Evolutionary conservation across 306 rosid species (phyloP).

Genomic region (Prunus salicina): DNA sequence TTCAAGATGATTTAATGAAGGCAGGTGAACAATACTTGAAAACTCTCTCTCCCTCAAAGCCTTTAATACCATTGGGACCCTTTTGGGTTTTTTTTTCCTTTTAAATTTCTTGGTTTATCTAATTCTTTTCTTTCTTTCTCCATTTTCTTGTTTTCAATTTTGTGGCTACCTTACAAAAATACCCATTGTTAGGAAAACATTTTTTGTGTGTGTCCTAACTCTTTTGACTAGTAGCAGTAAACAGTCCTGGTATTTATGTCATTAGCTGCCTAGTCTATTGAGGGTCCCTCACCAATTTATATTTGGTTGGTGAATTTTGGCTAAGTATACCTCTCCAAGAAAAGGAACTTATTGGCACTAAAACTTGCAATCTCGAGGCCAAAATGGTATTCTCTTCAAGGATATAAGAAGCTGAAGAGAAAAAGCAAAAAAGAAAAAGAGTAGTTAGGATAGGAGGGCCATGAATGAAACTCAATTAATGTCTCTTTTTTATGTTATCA

Average conservation of each 20-base stretch:
- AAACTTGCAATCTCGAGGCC: neutral
- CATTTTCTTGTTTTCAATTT: constrained; percentile 7
- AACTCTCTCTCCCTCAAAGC: constrained; percentile 40
- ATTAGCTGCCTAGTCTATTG: constrained; percentile 23
- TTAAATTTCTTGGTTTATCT: neutral
- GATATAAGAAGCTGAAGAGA: constrained; percentile 26
- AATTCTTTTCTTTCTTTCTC: neutral
- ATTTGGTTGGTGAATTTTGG: constrained; percentile 27
- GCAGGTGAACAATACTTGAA: constrained; percentile 66
- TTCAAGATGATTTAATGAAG: constrained; percentile 79
- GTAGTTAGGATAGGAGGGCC: neutral
- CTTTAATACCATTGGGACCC: constrained; percentile 48
- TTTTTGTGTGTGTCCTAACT: constrained; percentile 6
- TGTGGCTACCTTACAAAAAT: constrained; percentile 12
- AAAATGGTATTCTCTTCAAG: neutral
- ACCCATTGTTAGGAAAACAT: constrained; percentile 10
- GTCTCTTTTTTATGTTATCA: neutral
- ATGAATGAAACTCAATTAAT: neutral
- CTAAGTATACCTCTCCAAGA: constrained; percentile 13
- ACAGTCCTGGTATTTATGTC: constrained; percentile 28
- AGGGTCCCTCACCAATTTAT: constrained; percentile 32
- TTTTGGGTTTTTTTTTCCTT: neutral
- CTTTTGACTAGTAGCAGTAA: constrained; percentile 16
- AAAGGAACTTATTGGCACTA: constrained; percentile 8
- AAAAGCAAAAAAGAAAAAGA: neutral